These are phyloP conservation scores for Macrocybe gigantea DNA, from an alignment of 768 basidiomycete species.

Conservation along the genomic window DNA sequence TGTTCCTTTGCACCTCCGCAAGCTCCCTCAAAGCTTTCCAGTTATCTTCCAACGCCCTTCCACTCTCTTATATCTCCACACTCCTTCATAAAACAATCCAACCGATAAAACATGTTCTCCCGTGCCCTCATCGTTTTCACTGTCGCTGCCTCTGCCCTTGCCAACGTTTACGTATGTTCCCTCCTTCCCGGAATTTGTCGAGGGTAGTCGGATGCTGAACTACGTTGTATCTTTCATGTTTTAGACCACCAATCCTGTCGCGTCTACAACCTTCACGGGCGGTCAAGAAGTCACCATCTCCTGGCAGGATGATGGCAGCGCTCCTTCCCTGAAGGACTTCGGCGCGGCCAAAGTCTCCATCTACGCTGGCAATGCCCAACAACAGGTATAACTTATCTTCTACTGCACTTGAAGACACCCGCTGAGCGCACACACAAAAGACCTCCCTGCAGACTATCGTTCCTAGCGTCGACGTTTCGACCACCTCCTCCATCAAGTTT, in stretches of 20 bases:
- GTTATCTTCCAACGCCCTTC: constrained; percentile 10
- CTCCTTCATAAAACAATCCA: constrained; percentile 21
- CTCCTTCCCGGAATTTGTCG: neutral
- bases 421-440: constrained; percentile 19
- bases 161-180: constrained; percentile 48
- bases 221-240: neutral
- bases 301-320: constrained; percentile 52
- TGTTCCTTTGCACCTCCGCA: too few species aligned
- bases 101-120: constrained; percentile 40
- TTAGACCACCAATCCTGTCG: constrained; percentile 56
- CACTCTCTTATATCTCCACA: constrained; percentile 31
- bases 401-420: neutral
- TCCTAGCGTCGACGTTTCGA: constrained; percentile 45
- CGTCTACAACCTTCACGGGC: constrained; percentile 37
- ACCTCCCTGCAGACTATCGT: constrained; percentile 51
- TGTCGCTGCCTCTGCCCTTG: constrained; percentile 47
- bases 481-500: constrained; percentile 38
- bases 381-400: constrained; percentile 43
- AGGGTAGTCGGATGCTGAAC: neutral
- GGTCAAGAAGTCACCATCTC: constrained; percentile 43
- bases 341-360: constrained; percentile 50
- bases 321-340: constrained; percentile 45
- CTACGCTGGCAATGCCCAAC: constrained; percentile 53
- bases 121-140: constrained; percentile 42
- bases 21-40: too few species aligned